Evolutionary conservation across 306 rosid species (phyloP).

Genomic region (Geum urbanum): DNA sequence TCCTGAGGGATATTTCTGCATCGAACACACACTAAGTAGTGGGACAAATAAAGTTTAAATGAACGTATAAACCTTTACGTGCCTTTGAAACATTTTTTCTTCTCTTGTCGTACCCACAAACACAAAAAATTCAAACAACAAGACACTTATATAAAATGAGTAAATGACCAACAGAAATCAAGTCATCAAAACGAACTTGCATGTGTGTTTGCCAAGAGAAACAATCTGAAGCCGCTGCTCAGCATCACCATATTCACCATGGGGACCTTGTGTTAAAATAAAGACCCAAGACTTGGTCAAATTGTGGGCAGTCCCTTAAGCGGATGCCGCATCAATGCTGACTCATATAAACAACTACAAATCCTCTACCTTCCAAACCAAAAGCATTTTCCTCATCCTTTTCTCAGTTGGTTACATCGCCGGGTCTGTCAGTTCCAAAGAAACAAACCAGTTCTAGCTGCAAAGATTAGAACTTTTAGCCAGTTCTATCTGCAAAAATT

Average conservation of each 20-base stretch:
- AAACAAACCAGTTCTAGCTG: conserved; percentile 15
- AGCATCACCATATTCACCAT: background rate
- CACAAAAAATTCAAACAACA: too few relatives aligned
- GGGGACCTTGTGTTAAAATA: background rate
- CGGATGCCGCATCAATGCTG: conserved; percentile 22
- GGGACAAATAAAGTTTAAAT: too few relatives aligned
- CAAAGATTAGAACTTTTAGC: background rate
- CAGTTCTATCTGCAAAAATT: conserved; percentile 1
- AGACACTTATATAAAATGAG: too few relatives aligned
- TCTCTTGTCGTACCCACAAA: too few relatives aligned
- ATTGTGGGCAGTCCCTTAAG: conserved; percentile 11
- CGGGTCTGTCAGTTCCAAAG: conserved; percentile 4
- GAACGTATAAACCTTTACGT: too few relatives aligned
- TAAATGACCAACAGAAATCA: background rate
- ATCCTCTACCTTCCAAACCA: background rate
- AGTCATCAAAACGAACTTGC: background rate
- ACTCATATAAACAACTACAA: background rate
- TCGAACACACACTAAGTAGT: too few relatives aligned
- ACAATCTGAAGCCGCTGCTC: background rate
- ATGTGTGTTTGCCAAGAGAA: background rate
- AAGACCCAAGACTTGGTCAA: conserved; percentile 16
- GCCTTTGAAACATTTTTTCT: too few relatives aligned
- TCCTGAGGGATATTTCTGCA: too few relatives aligned
- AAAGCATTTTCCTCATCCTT: background rate
- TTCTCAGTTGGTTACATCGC: background rate